Evolutionary conservation across 208 protist species (phyloP).

Genomic region (Trypanosoma cruzi): DNA sequence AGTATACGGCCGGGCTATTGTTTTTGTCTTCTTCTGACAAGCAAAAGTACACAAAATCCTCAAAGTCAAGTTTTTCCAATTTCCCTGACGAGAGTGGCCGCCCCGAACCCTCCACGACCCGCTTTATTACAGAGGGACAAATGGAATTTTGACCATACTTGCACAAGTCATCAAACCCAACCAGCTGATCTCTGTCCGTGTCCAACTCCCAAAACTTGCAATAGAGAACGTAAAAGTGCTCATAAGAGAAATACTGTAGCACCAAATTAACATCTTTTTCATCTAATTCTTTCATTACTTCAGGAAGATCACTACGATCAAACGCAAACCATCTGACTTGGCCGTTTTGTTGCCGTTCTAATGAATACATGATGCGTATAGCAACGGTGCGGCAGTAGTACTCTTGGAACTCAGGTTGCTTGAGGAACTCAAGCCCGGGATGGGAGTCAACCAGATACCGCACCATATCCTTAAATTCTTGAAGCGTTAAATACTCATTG

Average conservation of each 20-base stretch:
- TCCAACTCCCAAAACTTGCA: constrained; percentile 99
- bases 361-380: constrained; percentile 95
- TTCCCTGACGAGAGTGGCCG: constrained; percentile 55
- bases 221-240: constrained; percentile 99
- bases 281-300: constrained; percentile 82
- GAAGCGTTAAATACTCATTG: constrained; percentile 59
- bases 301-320: constrained; percentile 81
- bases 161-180: constrained; percentile 88
- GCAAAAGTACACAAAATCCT: constrained; percentile 97
- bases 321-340: constrained; percentile 87
- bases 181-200: constrained; percentile 92
- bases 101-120: constrained; percentile 78
- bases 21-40: constrained; percentile 98
- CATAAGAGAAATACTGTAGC: constrained; percentile 97
- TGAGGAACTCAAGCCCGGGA: constrained; percentile 94
- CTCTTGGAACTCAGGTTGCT: constrained; percentile 96
- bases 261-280: constrained; percentile 89
- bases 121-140: constrained; percentile 69
- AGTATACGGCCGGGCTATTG: constrained; percentile 86
- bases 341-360: constrained; percentile 82
- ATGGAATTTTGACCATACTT: constrained; percentile 85
- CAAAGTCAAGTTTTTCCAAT: constrained; percentile 83
- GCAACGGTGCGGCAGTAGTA: constrained; percentile 95
- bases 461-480: constrained; percentile 66
- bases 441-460: constrained; percentile 86